Evolutionary conservation across 352 stramenopile genomes (phyloP).

Genomic region (Phytopythium cucurbitacearum): DNA sequence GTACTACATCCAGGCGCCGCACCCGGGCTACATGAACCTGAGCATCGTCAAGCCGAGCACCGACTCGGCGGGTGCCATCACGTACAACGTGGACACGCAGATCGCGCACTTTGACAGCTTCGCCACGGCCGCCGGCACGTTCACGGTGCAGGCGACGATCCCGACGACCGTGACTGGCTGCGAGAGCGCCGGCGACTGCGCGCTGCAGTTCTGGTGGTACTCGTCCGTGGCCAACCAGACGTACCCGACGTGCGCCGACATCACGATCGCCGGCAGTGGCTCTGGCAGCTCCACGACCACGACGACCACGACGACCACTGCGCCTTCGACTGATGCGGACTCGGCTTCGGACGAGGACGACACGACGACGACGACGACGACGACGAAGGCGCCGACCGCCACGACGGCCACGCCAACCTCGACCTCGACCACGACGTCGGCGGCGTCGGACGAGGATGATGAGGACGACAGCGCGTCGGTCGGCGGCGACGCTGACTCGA

Average conservation of each 20-base stretch:
- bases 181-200: conserved; percentile 32
- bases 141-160: conserved; percentile 25
- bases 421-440: not conserved
- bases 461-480: conserved; percentile 3
- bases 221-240: conserved; percentile 54
- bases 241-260: conserved; percentile 54
- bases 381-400: not conserved
- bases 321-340: not conserved
- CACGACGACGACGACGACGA: conserved; percentile 2
- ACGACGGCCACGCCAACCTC: conserved; percentile 4
- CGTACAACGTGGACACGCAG: conserved; percentile 25
- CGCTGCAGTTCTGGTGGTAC: conserved; percentile 62
- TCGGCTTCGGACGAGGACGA: not conserved
- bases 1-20: conserved; percentile 51
- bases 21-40: conserved; percentile 48
- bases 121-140: conserved; percentile 13
- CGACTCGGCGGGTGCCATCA: conserved; percentile 31
- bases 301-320: conserved; percentile 2
- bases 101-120: conserved; percentile 37
- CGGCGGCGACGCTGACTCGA: conserved; percentile 1
- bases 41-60: conserved; percentile 50
- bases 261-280: conserved; percentile 27
- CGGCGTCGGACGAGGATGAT: not conserved
- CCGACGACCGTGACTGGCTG: conserved; percentile 41
- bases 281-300: conserved; percentile 2